These are phyloP conservation scores for Podila minutissima DNA, from an alignment of 192 early-diverging fungal genomes.

Conservation along the genomic window DNA sequence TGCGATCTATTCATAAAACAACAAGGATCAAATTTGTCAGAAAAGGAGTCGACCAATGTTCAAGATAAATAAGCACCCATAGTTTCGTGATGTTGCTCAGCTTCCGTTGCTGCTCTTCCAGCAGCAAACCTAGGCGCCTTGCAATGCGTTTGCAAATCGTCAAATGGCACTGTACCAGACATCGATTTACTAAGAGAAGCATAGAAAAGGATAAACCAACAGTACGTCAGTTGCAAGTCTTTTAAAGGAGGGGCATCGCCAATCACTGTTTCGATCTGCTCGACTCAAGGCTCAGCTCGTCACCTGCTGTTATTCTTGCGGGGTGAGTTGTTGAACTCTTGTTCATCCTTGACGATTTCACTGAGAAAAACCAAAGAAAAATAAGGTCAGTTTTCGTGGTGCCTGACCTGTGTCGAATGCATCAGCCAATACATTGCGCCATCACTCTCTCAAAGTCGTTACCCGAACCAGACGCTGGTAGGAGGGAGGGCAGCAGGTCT, in stretches of 20 bases:
- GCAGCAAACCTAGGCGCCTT: not conserved
- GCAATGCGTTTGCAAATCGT: not conserved
- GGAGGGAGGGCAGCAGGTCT: constrained; percentile 49
- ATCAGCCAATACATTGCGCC: not conserved
- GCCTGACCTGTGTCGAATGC: not conserved
- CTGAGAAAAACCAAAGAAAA: constrained; percentile 5
- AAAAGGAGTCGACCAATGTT: constrained; percentile 6
- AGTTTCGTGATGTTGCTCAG: not conserved
- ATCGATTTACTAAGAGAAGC: not conserved
- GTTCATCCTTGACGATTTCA: constrained; percentile 39
- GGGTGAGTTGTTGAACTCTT: constrained; percentile 12
- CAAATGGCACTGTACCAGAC: not conserved
- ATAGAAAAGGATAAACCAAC: not conserved
- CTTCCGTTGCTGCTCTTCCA: constrained; percentile 5
- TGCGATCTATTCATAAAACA: constrained; percentile 46
- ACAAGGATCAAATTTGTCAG: not conserved
- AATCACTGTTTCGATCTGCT: not conserved
- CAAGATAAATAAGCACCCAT: not conserved
- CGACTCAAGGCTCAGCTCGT: not conserved
- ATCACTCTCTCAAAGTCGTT: constrained; percentile 1
- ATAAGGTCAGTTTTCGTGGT: not conserved
- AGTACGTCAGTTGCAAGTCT: too few species aligned
- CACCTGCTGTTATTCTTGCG: constrained; percentile 11
- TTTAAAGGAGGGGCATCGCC: not conserved
- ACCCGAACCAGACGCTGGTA: constrained; percentile 55